Conservation (phyloP, 371 early-diverging fungal species). For the Mortierella sp. region DNA sequence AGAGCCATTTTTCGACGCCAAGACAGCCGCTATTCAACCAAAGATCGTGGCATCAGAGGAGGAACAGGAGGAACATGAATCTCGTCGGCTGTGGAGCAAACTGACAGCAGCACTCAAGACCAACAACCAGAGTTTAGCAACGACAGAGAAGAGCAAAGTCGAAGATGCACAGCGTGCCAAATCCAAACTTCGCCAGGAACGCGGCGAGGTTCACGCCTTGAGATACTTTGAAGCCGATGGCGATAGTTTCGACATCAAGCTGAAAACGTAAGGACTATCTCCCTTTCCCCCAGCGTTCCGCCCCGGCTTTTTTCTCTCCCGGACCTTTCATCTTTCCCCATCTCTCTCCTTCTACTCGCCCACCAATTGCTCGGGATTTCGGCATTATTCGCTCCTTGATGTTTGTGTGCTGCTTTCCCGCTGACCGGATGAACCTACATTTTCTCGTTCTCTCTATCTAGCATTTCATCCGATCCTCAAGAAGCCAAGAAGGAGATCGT, state of each 20-base stretch:
- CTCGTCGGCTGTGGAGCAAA: conserved; percentile 87
- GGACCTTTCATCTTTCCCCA: too few relatives aligned
- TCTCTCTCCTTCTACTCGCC: too few relatives aligned
- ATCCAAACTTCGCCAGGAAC: conserved; percentile 70
- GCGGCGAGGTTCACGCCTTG: conserved; percentile 35
- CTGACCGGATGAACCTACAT: too few relatives aligned
- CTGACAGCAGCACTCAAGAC: conserved; percentile 80
- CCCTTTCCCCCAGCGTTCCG: neutral
- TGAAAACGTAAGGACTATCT: conserved; percentile 17
- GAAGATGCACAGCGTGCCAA: conserved; percentile 86
- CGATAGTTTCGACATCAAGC: conserved; percentile 32
- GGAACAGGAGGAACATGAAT: conserved; percentile 87
- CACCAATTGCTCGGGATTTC: too few relatives aligned
- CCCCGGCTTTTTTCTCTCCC: neutral
- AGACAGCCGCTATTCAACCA: conserved; percentile 69
- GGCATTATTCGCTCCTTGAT: too few relatives aligned
- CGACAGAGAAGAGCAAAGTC: conserved; percentile 82
- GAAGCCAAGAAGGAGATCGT: conserved; percentile 45
- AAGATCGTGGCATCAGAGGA: conserved; percentile 76
- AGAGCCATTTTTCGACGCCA: conserved; percentile 76
- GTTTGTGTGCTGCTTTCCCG: too few relatives aligned
- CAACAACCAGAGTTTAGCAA: conserved; percentile 81
- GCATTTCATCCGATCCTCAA: conserved; percentile 42
- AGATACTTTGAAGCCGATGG: conserved; percentile 37
- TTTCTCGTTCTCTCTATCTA: too few relatives aligned